Evolutionary conservation across 768 basidiomycete species (phyloP).

Genomic region (Vishniacozyma victoriae): DNA sequence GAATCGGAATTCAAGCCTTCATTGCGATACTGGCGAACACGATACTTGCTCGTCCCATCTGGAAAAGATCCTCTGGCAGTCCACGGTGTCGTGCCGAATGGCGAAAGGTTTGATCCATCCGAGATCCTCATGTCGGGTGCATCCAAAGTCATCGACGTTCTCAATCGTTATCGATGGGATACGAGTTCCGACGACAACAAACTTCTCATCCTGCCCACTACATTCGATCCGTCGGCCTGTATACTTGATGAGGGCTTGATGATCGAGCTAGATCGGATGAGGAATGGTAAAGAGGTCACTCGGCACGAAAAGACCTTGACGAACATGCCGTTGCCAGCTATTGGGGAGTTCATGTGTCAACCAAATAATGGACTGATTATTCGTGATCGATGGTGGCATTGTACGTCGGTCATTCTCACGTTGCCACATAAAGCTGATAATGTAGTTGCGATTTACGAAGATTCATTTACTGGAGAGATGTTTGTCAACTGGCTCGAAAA

Average conservation of each 20-base stretch:
- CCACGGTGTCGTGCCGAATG: slow-evolving; percentile 50
- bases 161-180: slow-evolving; percentile 77
- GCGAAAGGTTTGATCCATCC: slow-evolving; percentile 63
- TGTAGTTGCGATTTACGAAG: slow-evolving; percentile 48
- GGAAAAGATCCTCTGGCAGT: slow-evolving; percentile 56
- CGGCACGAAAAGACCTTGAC: slow-evolving; percentile 47
- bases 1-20: slow-evolving; percentile 50
- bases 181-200: slow-evolving; percentile 53
- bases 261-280: slow-evolving; percentile 73
- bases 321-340: slow-evolving; percentile 63
- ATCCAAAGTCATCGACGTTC: slow-evolving; percentile 81
- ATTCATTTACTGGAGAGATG: slow-evolving; percentile 82
- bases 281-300: slow-evolving; percentile 44
- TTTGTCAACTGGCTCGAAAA: slow-evolving; percentile 88
- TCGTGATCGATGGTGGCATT: slow-evolving; percentile 79
- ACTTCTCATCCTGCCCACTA: slow-evolving; percentile 74
- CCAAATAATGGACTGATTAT: slow-evolving; percentile 72
- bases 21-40: slow-evolving; percentile 79
- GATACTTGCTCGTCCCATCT: slow-evolving; percentile 87
- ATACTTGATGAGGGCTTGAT: slow-evolving; percentile 73
- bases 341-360: slow-evolving; percentile 39
- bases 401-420: slow-evolving; percentile 20
- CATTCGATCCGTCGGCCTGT: slow-evolving; percentile 71
- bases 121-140: slow-evolving; percentile 84
- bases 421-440: slow-evolving; percentile 3